Base-by-base conservation (phyloP, 2,329 filamentous ascomycete genomes). In the Aspergillus pseudotamarii region DNA sequence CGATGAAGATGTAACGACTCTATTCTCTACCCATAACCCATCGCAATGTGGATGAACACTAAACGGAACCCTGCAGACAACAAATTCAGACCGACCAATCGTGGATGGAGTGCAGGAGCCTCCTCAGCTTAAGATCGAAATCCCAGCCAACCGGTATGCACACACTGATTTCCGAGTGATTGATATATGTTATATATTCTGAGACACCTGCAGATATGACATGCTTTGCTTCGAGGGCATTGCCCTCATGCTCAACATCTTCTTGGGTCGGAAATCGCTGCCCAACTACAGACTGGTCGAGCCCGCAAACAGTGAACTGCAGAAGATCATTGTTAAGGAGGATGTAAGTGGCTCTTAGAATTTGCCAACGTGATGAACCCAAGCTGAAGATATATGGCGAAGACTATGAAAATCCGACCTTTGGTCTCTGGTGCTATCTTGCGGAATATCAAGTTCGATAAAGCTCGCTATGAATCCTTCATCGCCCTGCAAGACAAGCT, bases 161-260 rank as follows among this genome's bases (percentile, higher is more conserved):
- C 36, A 38, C 59, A 59, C 34, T 19, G 51, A 56, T n/a, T 6
- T 8, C 23, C 26, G 45, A 34, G 26, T 34, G 48, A 19, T 43
- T 32, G 23, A 23, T 23, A 34, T 23, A 55, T 48, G 41, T 16
- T 48, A 48, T n/a, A 50, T 61, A 64, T 63, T 70, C 68, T 77
- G 64, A 76, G 62, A 62, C 8, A 19, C 58, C 34, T 53, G 30
- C 67, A 82, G 86, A 80, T 91, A 90, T 84, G 88, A 98, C 75
- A 93, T 98, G 89, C 88, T 99, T 61, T 98, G 94, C 81, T 96
- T 96, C 81, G 95, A 98, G 83, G 94, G 94, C 66, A 97, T 98
- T 76, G 91, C 92, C 69, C 87, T 97, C 78, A 96, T 96, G 86
- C 87, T 98, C 71, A 97, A 97, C 79, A 92, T 98, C 79, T 98